Conservation (phyloP, 768 basidiomycete species). For the Boletus fagicola region DNA sequence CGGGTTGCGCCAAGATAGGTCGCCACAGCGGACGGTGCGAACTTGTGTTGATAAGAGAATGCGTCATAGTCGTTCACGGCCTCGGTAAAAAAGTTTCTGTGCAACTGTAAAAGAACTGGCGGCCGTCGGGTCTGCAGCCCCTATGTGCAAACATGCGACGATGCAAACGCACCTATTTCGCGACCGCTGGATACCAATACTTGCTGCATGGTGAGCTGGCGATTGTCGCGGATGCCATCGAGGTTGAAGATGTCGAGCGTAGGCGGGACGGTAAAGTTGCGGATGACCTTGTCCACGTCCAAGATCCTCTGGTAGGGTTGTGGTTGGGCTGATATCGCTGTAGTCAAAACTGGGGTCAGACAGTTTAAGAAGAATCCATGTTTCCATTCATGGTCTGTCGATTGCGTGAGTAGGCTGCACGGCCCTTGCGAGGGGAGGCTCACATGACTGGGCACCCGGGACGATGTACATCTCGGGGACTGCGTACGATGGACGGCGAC, state of each 20-base stretch:
- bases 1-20: constrained; percentile 60
- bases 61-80: constrained; percentile 53
- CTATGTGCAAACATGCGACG: constrained; percentile 13
- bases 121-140: constrained; percentile 3
- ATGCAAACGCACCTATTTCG: constrained; percentile 50
- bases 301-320: constrained; percentile 52
- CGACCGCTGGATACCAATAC: constrained; percentile 58
- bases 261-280: constrained; percentile 54
- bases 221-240: constrained; percentile 39
- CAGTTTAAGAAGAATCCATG: constrained; percentile 62
- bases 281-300: constrained; percentile 51
- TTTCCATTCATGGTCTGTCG: constrained; percentile 69
- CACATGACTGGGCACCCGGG: constrained; percentile 30
- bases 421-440: constrained; percentile 12
- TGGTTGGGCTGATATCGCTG: constrained; percentile 51
- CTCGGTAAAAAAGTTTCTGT: constrained; percentile 65
- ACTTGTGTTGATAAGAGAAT: constrained; percentile 58
- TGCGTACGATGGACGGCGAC: constrained; percentile 39
- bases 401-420: constrained; percentile 13
- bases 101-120: constrained; percentile 63
- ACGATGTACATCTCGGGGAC: constrained; percentile 31
- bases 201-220: constrained; percentile 63
- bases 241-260: constrained; percentile 45
- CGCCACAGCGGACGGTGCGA: constrained; percentile 69
- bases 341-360: constrained; percentile 60